Base-by-base conservation (phyloP, 2,329 filamentous ascomycete species). In the Exophiala aquamarina region DNA sequence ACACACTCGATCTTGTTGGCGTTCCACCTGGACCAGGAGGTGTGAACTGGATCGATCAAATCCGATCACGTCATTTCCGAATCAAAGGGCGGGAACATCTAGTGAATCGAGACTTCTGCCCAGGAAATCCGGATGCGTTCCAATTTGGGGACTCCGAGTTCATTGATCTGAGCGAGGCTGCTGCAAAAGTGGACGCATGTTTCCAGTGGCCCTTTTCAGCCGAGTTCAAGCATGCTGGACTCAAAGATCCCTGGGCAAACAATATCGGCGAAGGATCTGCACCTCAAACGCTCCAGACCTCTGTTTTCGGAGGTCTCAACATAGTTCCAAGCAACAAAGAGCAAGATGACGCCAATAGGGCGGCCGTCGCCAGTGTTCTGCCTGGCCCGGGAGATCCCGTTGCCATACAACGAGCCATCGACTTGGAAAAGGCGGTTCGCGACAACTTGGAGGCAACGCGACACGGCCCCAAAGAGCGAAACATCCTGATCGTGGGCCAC, bases 401-500 rank as follows among this genome's bases (percentile, higher is more conserved):
- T 21, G 42, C 48, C 35, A 41, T 37, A 15, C 28, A 41, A 4
- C 31, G 33, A 14, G 46, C 46, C 10, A 18, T 40, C 15, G 39
- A 44, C 8, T 21, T 36, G 21, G 35, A 34, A 14, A 11, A 43
- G 26, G 15, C 31, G 14, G 20, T 23, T 8, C 37, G 29, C 9
- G 6, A 36, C 20, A 38, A 41, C 19, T 15, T 38, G 9, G 33
- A 48, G 15, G 10, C n/a, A n/a, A 21, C 41, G 23, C 46, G 54
- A 34, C 41, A 26, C 9, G 51, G 55, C 23, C 19, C 45, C 31
- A 50, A 63, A 60, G 52, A 70, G 35, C 79, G 84, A 19, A 83
- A 81, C 33, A 69, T 95, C 35, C 72, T 95, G 18, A 72, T 97
- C 11, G 81, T 96, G 2, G 93, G 89, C 14, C 91, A 96, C 61